phyloP scores from a whole-genome alignment of 306 rosid species.

The Castanea crenata region DNA sequence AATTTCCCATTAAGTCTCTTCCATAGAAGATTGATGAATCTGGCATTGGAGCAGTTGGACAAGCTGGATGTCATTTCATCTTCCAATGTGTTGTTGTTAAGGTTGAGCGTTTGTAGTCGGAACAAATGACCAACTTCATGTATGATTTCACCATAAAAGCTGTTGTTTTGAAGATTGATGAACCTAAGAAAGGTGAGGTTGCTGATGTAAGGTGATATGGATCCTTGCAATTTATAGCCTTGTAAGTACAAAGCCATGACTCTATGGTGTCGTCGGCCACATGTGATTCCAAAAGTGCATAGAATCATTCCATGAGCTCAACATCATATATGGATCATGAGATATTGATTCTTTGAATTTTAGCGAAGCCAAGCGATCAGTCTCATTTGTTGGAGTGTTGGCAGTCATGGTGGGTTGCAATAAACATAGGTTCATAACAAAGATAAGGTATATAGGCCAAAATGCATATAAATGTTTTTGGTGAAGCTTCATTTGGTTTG shows the following conservation, averaged over 20 bases:
- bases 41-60: background rate
- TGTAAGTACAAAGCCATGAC: background rate
- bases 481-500: slow-evolving; percentile 13
- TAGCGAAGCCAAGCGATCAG: slow-evolving; percentile 8
- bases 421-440: background rate
- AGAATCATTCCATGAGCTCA: too few relatives aligned
- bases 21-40: background rate
- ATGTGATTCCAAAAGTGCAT: background rate
- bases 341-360: background rate
- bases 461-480: background rate
- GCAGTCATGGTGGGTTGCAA: background rate
- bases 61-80: slow-evolving; percentile 5
- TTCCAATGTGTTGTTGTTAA: background rate
- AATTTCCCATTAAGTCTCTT: background rate
- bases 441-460: background rate
- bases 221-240: background rate
- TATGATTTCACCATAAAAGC: slow-evolving; percentile 7
- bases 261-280: slow-evolving; percentile 12
- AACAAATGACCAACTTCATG: slow-evolving; percentile 10
- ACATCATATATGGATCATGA: background rate
- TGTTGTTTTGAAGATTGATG: slow-evolving; percentile 10
- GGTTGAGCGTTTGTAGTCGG: slow-evolving; percentile 2
- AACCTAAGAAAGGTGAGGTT: slow-evolving; percentile 15
- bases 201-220: slow-evolving; percentile 18
- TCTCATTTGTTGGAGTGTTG: background rate